Evolutionary conservation across 805 yeast genomes (phyloP).

Genomic region (Ogataea trehalophila): DNA sequence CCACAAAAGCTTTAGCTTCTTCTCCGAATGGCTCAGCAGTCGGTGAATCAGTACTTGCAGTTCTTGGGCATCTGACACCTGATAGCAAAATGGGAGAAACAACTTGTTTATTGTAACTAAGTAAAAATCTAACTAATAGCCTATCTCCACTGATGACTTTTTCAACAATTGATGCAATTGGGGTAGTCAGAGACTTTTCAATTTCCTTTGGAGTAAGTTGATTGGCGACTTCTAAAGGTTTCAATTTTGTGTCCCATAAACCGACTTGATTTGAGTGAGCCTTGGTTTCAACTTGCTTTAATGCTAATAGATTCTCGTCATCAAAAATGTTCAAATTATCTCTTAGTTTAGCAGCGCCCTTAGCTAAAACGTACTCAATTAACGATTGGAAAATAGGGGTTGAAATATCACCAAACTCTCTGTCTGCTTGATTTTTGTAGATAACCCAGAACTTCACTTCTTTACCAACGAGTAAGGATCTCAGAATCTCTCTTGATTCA

Average conservation of each 20-base stretch:
- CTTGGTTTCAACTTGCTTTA: conserved; percentile 38
- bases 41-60: conserved; percentile 41
- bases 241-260: conserved; percentile 41
- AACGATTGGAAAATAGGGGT: conserved; percentile 61
- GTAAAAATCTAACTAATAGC: conserved; percentile 52
- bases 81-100: conserved; percentile 62
- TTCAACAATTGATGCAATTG: conserved; percentile 61
- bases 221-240: conserved; percentile 22
- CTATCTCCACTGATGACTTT: conserved; percentile 77
- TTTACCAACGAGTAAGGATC: conserved; percentile 62
- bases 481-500: conserved; percentile 56
- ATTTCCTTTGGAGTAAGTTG: conserved; percentile 31
- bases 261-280: conserved; percentile 54
- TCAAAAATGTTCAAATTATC: conserved; percentile 42
- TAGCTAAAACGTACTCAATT: conserved; percentile 47
- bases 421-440: conserved; percentile 47
- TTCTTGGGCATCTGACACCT: conserved; percentile 70
- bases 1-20: conserved; percentile 61
- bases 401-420: conserved; percentile 69
- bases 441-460: conserved; percentile 53
- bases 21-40: conserved; percentile 57
- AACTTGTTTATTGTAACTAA: conserved; percentile 44
- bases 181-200: conserved; percentile 34
- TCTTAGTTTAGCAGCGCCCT: conserved; percentile 61
- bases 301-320: conserved; percentile 35